Base-by-base conservation (phyloP, 805 yeast genomes). In the Saccharomycopsis amapae region DNA sequence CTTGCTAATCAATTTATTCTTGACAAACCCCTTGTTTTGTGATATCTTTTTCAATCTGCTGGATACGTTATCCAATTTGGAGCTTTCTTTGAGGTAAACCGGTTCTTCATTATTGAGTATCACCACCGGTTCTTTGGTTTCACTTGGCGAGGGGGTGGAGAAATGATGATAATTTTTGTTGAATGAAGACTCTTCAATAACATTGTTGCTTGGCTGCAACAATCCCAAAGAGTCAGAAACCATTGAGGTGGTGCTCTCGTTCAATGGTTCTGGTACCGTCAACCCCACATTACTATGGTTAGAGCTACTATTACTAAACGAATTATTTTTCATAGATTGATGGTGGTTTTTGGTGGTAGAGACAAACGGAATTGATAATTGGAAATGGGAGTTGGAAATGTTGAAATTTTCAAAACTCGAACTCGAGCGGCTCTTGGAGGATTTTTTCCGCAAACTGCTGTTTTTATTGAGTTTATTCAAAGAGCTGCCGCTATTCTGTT, bases 31-130 rank as follows among this genome's bases (percentile, higher is more conserved):
- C 9, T 26, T n/a, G 18, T 26, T 38, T 19, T 31, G 40, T 13
- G 40, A 37, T 23, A 37, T 22, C 15, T 15, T 37, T 37, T 19
- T 19, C 4, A 37, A 23, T 37, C 15, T 37, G 18, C 19, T 20
- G 13, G 40, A 37, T 22, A 37, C 40, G 23, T 22, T 23, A 6
- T 37, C 40, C 9, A 37, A 19, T 22, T 15, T 37, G 6, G 40
- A 37, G 9, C 19, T 7, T 12, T 37, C 30, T 22, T 37, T 23
- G 6, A 6, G 15, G 23, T 6, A 24, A 13, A 12, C 6, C 5
- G 6, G 10, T 12, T 23, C 40, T 9, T 22, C 18, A 6, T 37
- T 30, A 23, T 37, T 37, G 19, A 35, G 7, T 18, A 35, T 6
- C 15, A 35, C 5, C 18, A 17, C n/a, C 9, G 20, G 23, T 12